phyloP scores from a whole-genome alignment of 768 basidiomycete species.

The Amanita rimosa region DNA sequence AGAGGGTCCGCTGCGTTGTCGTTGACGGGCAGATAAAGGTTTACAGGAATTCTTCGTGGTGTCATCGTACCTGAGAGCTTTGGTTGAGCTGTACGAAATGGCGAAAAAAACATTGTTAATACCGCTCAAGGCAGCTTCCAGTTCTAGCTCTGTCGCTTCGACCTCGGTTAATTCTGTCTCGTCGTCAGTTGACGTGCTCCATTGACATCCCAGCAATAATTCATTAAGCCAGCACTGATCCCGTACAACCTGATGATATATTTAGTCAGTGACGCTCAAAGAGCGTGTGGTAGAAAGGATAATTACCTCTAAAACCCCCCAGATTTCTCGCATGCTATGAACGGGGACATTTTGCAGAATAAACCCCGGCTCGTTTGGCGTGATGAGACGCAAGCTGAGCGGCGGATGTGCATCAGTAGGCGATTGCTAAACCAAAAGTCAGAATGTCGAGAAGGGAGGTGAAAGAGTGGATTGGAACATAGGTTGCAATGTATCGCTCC shows the following conservation, averaged over 20 bases:
- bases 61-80: conserved; percentile 31
- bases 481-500: conserved; percentile 56
- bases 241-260: conserved; percentile 45
- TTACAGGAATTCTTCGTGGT: conserved; percentile 63
- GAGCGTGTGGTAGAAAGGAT: neutral
- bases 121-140: conserved; percentile 60
- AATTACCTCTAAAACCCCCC: conserved; percentile 60
- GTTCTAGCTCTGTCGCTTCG: conserved; percentile 30
- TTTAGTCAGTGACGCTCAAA: neutral
- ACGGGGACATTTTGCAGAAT: conserved; percentile 62
- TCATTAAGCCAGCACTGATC: conserved; percentile 85
- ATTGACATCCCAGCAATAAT: conserved; percentile 45
- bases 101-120: conserved; percentile 8
- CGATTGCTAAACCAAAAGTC: conserved; percentile 36
- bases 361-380: conserved; percentile 72
- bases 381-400: conserved; percentile 49
- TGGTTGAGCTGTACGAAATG: conserved; percentile 6
- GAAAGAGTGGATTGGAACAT: conserved; percentile 33
- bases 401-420: conserved; percentile 61
- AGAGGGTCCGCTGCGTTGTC: conserved; percentile 23
- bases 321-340: conserved; percentile 60
- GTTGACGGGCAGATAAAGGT: conserved; percentile 45
- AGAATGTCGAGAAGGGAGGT: neutral
- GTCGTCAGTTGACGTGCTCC: conserved; percentile 30
- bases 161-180: neutral